Conservation (phyloP, 208 protist genomes). For the Leishmania mexicana region DNA sequence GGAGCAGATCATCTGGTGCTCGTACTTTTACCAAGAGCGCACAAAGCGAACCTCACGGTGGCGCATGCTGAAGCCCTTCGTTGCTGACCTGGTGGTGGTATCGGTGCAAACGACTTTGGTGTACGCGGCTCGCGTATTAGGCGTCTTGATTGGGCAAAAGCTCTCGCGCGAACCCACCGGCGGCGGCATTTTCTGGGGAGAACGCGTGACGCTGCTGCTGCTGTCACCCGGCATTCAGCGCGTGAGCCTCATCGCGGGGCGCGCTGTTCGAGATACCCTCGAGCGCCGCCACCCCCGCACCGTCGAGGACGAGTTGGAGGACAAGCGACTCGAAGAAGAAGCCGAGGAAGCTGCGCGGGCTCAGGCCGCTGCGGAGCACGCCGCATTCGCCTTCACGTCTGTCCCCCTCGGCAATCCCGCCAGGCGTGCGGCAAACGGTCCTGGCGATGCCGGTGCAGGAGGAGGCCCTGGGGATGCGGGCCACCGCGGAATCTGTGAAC, state of each 20-base stretch:
- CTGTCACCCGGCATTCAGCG: conserved; percentile 34
- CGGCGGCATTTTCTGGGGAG: conserved; percentile 58
- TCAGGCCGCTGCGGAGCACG: conserved; percentile 11
- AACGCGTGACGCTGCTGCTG: conserved; percentile 38
- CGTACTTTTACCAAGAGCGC: conserved; percentile 32
- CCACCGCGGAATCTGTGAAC: neutral
- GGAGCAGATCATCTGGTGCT: conserved; percentile 47
- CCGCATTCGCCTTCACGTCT: conserved; percentile 20
- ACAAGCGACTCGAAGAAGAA: conserved; percentile 42
- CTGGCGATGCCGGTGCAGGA: neutral
- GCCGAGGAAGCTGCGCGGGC: conserved; percentile 42
- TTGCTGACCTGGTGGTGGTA: conserved; percentile 16
- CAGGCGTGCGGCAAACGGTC: conserved; percentile 1
- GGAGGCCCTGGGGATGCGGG: neutral
- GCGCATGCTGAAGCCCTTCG: conserved; percentile 58
- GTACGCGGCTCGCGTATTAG: conserved; percentile 35
- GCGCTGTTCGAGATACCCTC: conserved; percentile 22
- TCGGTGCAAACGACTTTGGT: conserved; percentile 29
- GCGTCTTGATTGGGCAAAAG: conserved; percentile 34
- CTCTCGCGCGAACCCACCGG: conserved; percentile 35
- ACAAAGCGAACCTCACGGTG: conserved; percentile 48
- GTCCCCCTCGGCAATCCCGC: conserved; percentile 7
- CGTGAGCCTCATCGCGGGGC: conserved; percentile 6
- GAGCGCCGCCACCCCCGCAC: conserved; percentile 53
- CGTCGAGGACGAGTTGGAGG: conserved; percentile 51